Base-by-base conservation (phyloP, 2,329 filamentous ascomycete genomes). In the Microdochium trichocladiopsis region DNA sequence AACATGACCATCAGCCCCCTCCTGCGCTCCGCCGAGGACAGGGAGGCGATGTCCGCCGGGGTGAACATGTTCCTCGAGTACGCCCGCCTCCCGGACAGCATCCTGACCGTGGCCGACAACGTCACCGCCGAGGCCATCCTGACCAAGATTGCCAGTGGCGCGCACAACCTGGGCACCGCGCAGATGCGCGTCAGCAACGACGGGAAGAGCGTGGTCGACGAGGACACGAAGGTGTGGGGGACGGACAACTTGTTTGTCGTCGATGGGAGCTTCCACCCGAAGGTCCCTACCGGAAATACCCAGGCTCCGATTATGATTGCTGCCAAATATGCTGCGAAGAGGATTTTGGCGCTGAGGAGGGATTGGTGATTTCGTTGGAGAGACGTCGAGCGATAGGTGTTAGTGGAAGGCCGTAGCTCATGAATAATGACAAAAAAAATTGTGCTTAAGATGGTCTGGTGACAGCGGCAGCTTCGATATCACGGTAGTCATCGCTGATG, bases 1-100 rank as follows among this genome's bases (percentile, higher is more conserved):
- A 67, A 72, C 55, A 72, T 75, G 47, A 66, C 65, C 12, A 65
- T 66, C 33, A 60, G 63, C 48, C 67, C 71, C 8, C 68, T 58
- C 55, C 61, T 68, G 51, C 69, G 68, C 53, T 73, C 61, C 1
- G 53, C 57, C 0, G 63, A 58, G 5, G 66, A 69, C 49, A 54
- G 51, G 10, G 58, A 62, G 52, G 64, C 66, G 21, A 51, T 64
- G 25, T 57, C 56, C n/a, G 51, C 56, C 5, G 66, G 63, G 47
- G 53, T 69, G 21, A 52, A 60, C 36, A 57, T 55, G 25, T 55
- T 69, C 2, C 54, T 69, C 22, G 45, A 24, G 49, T 64, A 62
- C 52, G 57, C 61, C 1, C 57, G 58, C 5, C 51, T 54, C 47
- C 54, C 62, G 3, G 54, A 49, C 21, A 63, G 60, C 33, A 51